Evolutionary conservation across 768 basidiomycete species (phyloP).

Genomic region (Coprinopsis strossmayeri): DNA sequence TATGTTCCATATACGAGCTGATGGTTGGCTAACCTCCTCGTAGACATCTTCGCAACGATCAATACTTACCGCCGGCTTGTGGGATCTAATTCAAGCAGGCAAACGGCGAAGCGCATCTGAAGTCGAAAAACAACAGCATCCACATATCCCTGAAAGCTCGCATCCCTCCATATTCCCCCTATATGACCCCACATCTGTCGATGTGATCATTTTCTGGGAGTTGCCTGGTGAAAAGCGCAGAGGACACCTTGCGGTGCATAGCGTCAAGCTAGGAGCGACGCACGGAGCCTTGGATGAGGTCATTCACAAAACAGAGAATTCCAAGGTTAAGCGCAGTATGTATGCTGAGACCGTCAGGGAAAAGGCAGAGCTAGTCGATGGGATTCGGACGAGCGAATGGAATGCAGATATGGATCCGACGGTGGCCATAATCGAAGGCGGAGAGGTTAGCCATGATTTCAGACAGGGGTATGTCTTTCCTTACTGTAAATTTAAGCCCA

Average conservation of each 20-base stretch:
- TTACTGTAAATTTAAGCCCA: not conserved
- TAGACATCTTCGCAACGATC: slow-evolving; percentile 13
- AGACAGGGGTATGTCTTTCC: slow-evolving; percentile 46
- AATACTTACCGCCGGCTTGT: slow-evolving; percentile 23
- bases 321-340: slow-evolving; percentile 75
- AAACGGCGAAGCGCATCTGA: slow-evolving; percentile 35
- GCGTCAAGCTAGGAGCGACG: slow-evolving; percentile 57
- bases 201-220: slow-evolving; percentile 74
- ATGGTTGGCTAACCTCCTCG: not conserved
- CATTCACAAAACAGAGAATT: slow-evolving; percentile 51
- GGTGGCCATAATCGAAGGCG: slow-evolving; percentile 41
- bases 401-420: slow-evolving; percentile 76
- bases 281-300: slow-evolving; percentile 61
- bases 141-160: slow-evolving; percentile 48
- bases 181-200: slow-evolving; percentile 64
- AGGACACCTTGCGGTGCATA: slow-evolving; percentile 56
- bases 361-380: slow-evolving; percentile 56
- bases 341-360: slow-evolving; percentile 87
- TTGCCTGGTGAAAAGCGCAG: slow-evolving; percentile 51
- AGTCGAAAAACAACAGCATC: slow-evolving; percentile 29
- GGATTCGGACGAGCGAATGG: slow-evolving; percentile 67
- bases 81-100: slow-evolving; percentile 44
- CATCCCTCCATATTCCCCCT: slow-evolving; percentile 71
- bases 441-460: slow-evolving; percentile 57
- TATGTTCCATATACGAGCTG: not conserved